Base-by-base conservation (phyloP, 2,329 filamentous ascomycete species). In the Ophiostoma himal-ulmi region DNA sequence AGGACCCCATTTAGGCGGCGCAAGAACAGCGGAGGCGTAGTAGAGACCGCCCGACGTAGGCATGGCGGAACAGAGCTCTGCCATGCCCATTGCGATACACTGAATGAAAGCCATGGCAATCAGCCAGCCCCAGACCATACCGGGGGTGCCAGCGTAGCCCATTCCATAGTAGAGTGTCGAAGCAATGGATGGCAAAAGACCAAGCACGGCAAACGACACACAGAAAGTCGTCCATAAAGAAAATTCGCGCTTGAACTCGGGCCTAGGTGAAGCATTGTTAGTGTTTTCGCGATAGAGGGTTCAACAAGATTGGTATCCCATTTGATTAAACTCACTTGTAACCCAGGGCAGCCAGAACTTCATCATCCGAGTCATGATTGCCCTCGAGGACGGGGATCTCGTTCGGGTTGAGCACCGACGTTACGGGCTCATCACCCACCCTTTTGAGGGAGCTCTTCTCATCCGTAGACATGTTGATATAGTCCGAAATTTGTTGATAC, bases 91-190 rank as follows among this genome's bases (percentile, higher is more conserved):
- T 10, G 90, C 89, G 70, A 92, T 86, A 77, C 86, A 88, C 76
- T 91, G 86, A 54, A 92, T 91, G 57, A 91, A 91, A 5, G 89
- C 74, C 85, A 91, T 90, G 67, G 89, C 89, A 65, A 92, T 82
- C 37, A 92, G 79, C 90, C 90, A 93, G 5, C 90, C 90, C 90
- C 90, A 92, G 1, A 88, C 88, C 88, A 91, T 91, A 34, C 88
- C 88, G 71, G 82, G 84, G 0, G 83, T 86, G 5, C 85, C 73
- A 75, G 78, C 77, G 37, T 79, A 80, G 62, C 83, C 82, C 80
- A 88, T 86, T 74, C 89, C 89, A 83, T 91, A 92, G 76, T 84
- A 89, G 73, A 93, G 79, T 0, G 90, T 92, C 73, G 85, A 88
- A 0, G 89, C 90, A 75, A 92, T 91, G 72, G 87, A 90, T 0